Conservation (phyloP, 2,329 filamentous ascomycete genomes). For the Cryphonectria parasitica region DNA sequence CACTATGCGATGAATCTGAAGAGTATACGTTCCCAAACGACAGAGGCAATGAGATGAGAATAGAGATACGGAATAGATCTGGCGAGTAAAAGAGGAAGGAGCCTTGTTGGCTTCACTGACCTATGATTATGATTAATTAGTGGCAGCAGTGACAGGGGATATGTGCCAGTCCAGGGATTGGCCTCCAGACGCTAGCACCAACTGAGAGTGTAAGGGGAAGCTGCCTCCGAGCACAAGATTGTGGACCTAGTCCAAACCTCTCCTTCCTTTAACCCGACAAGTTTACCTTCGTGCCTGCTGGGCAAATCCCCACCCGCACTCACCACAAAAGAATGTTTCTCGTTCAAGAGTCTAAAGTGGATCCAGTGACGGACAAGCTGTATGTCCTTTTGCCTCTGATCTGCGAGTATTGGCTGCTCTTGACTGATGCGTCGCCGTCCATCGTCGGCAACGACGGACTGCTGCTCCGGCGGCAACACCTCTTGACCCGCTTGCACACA, state of each 20-base stretch:
- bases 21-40: neutral
- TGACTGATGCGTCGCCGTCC: neutral
- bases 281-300: neutral
- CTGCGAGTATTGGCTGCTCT: too few species aligned
- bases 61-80: too few species aligned
- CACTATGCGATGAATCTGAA: neutral
- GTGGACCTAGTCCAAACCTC: neutral
- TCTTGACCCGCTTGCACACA: neutral
- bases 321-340: neutral
- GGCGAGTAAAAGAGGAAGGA: too few species aligned
- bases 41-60: neutral
- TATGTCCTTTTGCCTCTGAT: neutral
- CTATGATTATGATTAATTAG: neutral
- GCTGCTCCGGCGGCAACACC: neutral
- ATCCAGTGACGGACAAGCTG: neutral
- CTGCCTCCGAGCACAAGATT: constrained; percentile 5
- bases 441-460: constrained; percentile 9
- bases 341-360: neutral
- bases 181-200: neutral
- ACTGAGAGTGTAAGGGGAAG: neutral
- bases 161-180: neutral
- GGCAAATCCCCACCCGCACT: too few species aligned
- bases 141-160: neutral
- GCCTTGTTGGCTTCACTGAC: neutral
- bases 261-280: neutral